Conservation (phyloP, 768 basidiomycete genomes). For the Phlebiopsis gigantea region DNA sequence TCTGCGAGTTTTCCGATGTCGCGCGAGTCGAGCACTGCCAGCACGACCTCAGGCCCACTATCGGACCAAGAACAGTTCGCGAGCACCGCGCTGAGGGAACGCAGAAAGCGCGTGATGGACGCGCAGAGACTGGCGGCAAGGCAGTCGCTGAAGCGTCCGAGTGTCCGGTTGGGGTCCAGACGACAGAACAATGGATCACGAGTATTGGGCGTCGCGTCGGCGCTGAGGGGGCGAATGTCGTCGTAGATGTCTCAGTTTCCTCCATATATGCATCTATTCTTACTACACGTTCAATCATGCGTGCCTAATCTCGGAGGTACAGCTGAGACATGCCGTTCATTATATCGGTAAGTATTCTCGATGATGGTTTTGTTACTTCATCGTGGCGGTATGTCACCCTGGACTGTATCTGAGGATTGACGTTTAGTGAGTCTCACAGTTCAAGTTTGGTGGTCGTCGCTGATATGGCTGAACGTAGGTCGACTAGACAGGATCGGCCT, state of each 20-base stretch:
- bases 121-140: neutral
- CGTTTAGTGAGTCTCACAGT: too few relatives aligned
- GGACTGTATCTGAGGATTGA: too few relatives aligned
- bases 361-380: too few relatives aligned
- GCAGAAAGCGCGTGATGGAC: constrained; percentile 11
- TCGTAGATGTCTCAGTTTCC: neutral
- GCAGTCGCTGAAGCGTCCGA: constrained; percentile 2
- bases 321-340: neutral
- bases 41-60: constrained; percentile 15
- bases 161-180: constrained; percentile 1
- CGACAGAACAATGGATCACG: neutral
- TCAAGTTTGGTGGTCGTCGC: too few relatives aligned
- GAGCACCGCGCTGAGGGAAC: constrained; percentile 16
- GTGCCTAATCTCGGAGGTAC: neutral
- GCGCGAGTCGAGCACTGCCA: constrained; percentile 13
- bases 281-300: too few relatives aligned
- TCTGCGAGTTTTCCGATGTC: constrained; percentile 24
- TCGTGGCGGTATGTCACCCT: too few relatives aligned
- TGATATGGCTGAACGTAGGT: too few relatives aligned
- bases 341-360: neutral
- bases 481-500: too few relatives aligned
- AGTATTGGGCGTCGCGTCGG: neutral
- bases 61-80: constrained; percentile 24
- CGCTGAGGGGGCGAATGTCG: neutral
- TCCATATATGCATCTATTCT: neutral